Base-by-base conservation (phyloP, 345 rosid species). In the Salix exigua region DNA sequence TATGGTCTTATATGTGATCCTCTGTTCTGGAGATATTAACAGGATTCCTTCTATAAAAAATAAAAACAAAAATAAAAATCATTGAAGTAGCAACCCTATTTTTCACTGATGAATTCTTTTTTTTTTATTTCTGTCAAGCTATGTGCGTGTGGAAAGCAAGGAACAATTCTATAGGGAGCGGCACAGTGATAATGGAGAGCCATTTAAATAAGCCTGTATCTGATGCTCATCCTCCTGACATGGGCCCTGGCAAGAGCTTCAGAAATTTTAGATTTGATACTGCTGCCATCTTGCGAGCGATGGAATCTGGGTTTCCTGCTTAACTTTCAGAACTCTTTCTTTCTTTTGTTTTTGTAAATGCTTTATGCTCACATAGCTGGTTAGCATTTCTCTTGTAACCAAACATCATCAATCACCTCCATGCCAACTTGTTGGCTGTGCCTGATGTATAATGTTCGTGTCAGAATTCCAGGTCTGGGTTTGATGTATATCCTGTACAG, bases 61-160 rank as follows among this genome's bases (percentile, higher is more conserved):
- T 9, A 2, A 0, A 0, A 40, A 40, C 2, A 0, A 0, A 0
- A 42, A 11, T 35, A 5, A 10, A 42, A 10, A 58, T 23, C 63
- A 58, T 3, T 58, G 28, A 58, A n/a, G 28, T 58, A 12, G 14
- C 63, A 58, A 4, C 16, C 63, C 28, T 12, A 46, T 46, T 14
- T 72, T 42, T 23, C 51, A 19, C 71, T 76, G 72, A 78, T 55
- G 33, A 67, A 63, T 63, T 68, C 13, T 7, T 71, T 50, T 68
- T 68, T 71, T 35, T 46, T 4, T 1, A 38, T 75, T 25, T 80
- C 37, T 73, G 26, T 80, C 72, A 69, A 96, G 98, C 89, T 70
- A 79, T 82, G 51, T 84, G 88, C 63, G 85, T 93, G 71, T 96
- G 96, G 94, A 96, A 92, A 88, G 97, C 94, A 31, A 96, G 78